A percentile compares a stretch with the other conserved stretches of the same genome.
These are phyloP conservation scores for Phytophthora idaei DNA, from an alignment of 352 stramenopile genomes.

Conservation along the genomic window DNA sequence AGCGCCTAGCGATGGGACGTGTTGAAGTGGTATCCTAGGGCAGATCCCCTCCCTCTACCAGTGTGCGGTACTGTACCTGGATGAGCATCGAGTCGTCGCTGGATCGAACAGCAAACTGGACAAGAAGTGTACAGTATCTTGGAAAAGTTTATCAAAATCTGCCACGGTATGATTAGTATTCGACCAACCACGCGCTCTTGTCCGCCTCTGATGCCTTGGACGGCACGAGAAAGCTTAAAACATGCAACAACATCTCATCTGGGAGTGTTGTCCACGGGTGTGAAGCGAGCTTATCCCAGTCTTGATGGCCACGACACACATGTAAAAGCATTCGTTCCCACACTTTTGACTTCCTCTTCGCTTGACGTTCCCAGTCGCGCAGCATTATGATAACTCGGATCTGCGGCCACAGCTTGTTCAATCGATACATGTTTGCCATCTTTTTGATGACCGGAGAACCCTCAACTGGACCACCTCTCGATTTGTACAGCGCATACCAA, in stretches of 20 bases:
- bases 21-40: background rate
- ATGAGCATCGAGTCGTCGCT: background rate
- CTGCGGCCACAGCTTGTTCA: slow-evolving; percentile 14
- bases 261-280: slow-evolving; percentile 14
- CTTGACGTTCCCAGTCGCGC: slow-evolving; percentile 5
- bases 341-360: background rate
- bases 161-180: background rate
- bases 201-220: slow-evolving; percentile 5
- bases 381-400: slow-evolving; percentile 7
- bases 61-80: background rate
- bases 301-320: background rate
- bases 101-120: no score
- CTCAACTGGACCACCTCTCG: background rate
- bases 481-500: slow-evolving; percentile 15
- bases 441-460: background rate
- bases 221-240: slow-evolving; percentile 14
- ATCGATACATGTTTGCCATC: slow-evolving; percentile 5
- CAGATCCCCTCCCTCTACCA: slow-evolving; percentile 14
- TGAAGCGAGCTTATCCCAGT: slow-evolving; percentile 9
- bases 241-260: slow-evolving; percentile 1
- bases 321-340: background rate
- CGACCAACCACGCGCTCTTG: slow-evolving; percentile 1
- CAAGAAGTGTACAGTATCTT: no score
- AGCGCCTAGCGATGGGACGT: slow-evolving; percentile 5
- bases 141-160: no score